phyloP scores from a whole-genome alignment of 768 basidiomycete species.

The Leucosporidium scottii region DNA sequence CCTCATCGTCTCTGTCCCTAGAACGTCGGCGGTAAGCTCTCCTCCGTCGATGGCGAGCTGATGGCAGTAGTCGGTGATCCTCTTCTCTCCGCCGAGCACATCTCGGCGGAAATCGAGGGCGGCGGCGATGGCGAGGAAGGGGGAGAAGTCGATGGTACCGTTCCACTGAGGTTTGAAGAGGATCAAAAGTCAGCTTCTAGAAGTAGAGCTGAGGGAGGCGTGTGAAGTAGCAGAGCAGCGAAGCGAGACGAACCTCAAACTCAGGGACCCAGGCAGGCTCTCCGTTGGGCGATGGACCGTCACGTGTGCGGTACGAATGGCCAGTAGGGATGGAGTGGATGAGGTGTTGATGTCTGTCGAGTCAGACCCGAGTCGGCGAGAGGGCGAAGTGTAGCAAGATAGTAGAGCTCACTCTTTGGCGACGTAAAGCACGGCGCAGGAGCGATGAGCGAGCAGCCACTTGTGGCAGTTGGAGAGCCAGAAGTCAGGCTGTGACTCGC shows the following conservation, averaged over 20 bases:
- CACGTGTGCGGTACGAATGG: background rate
- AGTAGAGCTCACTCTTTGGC: conserved; percentile 13
- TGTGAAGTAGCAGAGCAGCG: no score
- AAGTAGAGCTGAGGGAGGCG: background rate
- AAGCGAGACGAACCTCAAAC: conserved; percentile 7
- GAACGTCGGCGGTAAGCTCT: conserved; percentile 51
- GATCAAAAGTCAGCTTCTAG: no score
- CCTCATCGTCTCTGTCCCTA: conserved; percentile 61
- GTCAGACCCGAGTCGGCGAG: no score
- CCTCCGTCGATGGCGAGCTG: conserved; percentile 63
- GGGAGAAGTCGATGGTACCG: conserved; percentile 39
- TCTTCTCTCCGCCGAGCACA: conserved; percentile 63
- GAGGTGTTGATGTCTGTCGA: conserved; percentile 9
- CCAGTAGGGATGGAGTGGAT: conserved; percentile 24
- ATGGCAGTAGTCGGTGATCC: conserved; percentile 65
- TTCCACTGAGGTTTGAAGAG: conserved; percentile 31
- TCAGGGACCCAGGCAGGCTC: conserved; percentile 5
- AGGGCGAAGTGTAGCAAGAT: no score
- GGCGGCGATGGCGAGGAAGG: conserved; percentile 40
- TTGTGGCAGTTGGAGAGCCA: conserved; percentile 38
- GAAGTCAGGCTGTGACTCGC: conserved; percentile 39
- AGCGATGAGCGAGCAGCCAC: conserved; percentile 31
- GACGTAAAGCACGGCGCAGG: conserved; percentile 30
- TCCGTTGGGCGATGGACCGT: background rate
- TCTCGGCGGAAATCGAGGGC: conserved; percentile 66